These are phyloP conservation scores for Cutaneotrichosporon cutaneum DNA, from an alignment of 1,284 basidiomycete species.

Conservation along the genomic window DNA sequence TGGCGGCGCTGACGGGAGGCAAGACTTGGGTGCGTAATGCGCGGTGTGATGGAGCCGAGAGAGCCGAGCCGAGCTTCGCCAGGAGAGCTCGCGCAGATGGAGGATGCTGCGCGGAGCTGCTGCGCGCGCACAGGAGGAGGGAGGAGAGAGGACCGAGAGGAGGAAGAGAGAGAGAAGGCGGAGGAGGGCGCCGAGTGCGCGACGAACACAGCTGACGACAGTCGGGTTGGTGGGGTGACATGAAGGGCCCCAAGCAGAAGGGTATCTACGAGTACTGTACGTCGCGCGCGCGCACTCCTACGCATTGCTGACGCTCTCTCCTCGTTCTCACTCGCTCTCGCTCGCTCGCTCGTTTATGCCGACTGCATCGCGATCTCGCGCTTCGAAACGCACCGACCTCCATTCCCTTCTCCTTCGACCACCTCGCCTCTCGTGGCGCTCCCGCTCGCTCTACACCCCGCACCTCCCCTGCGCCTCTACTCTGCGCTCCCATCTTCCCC, in stretches of 20 bases:
- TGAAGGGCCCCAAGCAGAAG: conserved; percentile 68
- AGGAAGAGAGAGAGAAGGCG: not conserved
- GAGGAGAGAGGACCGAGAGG: not conserved
- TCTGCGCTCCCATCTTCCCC: not conserved
- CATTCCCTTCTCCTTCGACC: not conserved
- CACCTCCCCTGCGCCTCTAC: not conserved
- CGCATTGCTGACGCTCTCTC: conserved; percentile 13
- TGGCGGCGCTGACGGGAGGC: conserved; percentile 30
- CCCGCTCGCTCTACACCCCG: not conserved
- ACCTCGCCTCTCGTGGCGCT: not conserved
- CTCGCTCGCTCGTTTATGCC: not conserved
- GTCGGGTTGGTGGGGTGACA: conserved; percentile 92
- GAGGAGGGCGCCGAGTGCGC: not conserved
- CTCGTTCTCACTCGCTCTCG: not conserved
- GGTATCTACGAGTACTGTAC: conserved; percentile 78
- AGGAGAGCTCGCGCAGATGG: not conserved
- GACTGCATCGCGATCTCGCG: not conserved
- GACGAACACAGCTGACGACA: conserved; percentile 43
- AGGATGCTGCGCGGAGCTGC: not conserved
- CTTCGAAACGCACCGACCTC: conserved; percentile 5
- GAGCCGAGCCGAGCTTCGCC: not conserved
- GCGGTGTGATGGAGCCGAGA: not conserved
- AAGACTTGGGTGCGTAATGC: conserved; percentile 41
- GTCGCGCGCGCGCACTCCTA: conserved; percentile 38
- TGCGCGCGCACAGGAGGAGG: not conserved